phyloP scores from a whole-genome alignment of 192 early-diverging fungal species.

The Phycomyces blakesleeanus region DNA sequence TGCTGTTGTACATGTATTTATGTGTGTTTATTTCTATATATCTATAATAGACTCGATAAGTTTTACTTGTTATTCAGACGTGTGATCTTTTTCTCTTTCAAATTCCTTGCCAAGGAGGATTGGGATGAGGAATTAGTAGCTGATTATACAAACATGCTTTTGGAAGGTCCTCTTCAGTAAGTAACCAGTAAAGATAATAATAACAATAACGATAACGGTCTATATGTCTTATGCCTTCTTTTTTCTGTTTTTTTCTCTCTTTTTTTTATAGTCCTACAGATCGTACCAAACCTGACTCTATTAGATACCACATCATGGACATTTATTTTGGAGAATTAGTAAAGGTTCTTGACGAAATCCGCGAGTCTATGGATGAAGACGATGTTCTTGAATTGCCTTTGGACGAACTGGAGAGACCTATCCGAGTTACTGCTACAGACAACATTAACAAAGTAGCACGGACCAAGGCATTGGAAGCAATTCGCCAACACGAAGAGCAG shows the following conservation, averaged over 20 bases:
- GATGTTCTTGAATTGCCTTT: slow-evolving; percentile 41
- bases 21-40: too few relatives aligned
- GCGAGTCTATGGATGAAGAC: slow-evolving; percentile 27
- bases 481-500: slow-evolving; percentile 37
- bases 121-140: slow-evolving; percentile 55
- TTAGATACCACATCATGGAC: slow-evolving; percentile 69
- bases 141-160: slow-evolving; percentile 50
- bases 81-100: slow-evolving; percentile 60
- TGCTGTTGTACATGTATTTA: too few relatives aligned
- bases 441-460: slow-evolving; percentile 46
- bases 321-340: slow-evolving; percentile 70
- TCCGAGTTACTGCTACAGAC: slow-evolving; percentile 45
- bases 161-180: slow-evolving; percentile 63
- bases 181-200: neutral
- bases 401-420: slow-evolving; percentile 46
- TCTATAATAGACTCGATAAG: slow-evolving; percentile 77
- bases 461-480: slow-evolving; percentile 46
- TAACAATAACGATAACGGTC: too few relatives aligned
- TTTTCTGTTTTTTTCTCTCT: slow-evolving; percentile 4
- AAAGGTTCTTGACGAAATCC: slow-evolving; percentile 49
- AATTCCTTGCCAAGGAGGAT: slow-evolving; percentile 51
- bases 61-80: slow-evolving; percentile 69
- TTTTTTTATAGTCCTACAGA: slow-evolving; percentile 47
- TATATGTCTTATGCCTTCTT: too few relatives aligned
- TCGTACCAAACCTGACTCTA: slow-evolving; percentile 58